Percentiles rank a stretch among this genome's conserved stretches.
These are phyloP conservation scores for Coemansia sp. DNA, from an alignment of 192 early-diverging fungal species.

Conservation along the genomic window DNA sequence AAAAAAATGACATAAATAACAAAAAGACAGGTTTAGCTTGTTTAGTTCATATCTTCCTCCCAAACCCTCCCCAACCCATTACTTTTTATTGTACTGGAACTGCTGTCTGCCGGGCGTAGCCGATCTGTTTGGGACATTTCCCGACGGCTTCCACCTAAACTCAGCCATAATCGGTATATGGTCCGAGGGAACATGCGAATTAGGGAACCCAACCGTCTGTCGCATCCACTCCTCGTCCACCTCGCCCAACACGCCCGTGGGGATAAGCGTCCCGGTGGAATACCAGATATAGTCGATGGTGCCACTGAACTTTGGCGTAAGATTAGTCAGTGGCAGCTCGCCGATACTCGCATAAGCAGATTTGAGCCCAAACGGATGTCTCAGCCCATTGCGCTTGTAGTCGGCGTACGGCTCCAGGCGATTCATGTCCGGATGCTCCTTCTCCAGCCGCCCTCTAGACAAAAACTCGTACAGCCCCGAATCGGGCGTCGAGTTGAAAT, in stretches of 20 bases:
- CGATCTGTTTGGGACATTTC: slow-evolving; percentile 10
- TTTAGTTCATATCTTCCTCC: no score
- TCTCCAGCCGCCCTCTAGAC: slow-evolving; percentile 67
- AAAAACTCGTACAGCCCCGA: slow-evolving; percentile 93
- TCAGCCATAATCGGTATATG: slow-evolving; percentile 73
- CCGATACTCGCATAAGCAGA: slow-evolving; percentile 71
- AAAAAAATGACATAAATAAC: slow-evolving; percentile 5
- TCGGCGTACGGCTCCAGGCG: slow-evolving; percentile 74
- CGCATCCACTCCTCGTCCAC: slow-evolving; percentile 79
- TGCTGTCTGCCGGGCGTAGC: slow-evolving; percentile 25
- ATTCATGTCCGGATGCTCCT: slow-evolving; percentile 83
- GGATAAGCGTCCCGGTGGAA: slow-evolving; percentile 66
- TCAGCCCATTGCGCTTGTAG: slow-evolving; percentile 78
- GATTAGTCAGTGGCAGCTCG: slow-evolving; percentile 91
- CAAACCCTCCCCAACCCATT: background rate
- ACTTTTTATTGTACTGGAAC: slow-evolving; percentile 41
- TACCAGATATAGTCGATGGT: slow-evolving; percentile 97
- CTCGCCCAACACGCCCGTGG: slow-evolving; percentile 75
- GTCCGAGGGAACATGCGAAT: slow-evolving; percentile 81
- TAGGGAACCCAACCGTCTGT: slow-evolving; percentile 88
- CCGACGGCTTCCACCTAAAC: slow-evolving; percentile 59
- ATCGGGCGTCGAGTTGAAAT: slow-evolving; percentile 87
- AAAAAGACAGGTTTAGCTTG: no score
- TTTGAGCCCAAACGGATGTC: slow-evolving; percentile 78
- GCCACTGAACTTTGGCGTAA: slow-evolving; percentile 78